Base-by-base conservation (phyloP, 139 green algal species). In the Prasinococcaceae sp. region DNA sequence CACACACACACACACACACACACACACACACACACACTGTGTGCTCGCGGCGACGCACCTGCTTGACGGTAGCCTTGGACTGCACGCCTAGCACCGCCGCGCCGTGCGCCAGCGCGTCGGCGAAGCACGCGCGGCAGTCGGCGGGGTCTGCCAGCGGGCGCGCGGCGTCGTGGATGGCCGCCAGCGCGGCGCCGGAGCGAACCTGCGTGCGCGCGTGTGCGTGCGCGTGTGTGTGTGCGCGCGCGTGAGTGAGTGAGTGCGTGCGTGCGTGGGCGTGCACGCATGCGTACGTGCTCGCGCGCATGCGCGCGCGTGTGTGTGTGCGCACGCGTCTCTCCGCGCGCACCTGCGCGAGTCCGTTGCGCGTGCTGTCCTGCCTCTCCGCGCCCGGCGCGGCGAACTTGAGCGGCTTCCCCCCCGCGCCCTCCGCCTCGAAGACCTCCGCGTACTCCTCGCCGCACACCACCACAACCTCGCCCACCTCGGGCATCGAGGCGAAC, bases 141-240 rank as follows among this genome's bases (percentile, higher is more conserved):
- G 66, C 64, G 4, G 72, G 9, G 0, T 55, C 80, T 4, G 94
- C 53, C 10, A 96, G 63, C 6, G 90, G 90, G 17, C 90, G 72
- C 2, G 90, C 90, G 8, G 85, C 94, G 67, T 98, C 90, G 65
- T 98, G 90, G 9, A 98, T 74, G 4, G 83, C 83, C 3, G 94
- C 84, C 2, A 98, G 70, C n/a, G 59, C 28, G 2, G 81, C 65
- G 0, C 25, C 50, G 16, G 41, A 2, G 1, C 29, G 38, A 16
- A 74, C 50, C 6, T 62, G 45, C 28, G 27, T 24, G 35, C 14
- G 35, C 14, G 14, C 14, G 35, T 41, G 35, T 14, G 35, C 35
- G 14, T 41, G 35, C 35, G 14, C 12, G 35, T 14, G 12, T 41
- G 35, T 19, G 35, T 12, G 35, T 41, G 14, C 35, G 14, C 35